Base-by-base conservation (phyloP, 1,284 basidiomycete species). In the Hymenochaete sp. region DNA sequence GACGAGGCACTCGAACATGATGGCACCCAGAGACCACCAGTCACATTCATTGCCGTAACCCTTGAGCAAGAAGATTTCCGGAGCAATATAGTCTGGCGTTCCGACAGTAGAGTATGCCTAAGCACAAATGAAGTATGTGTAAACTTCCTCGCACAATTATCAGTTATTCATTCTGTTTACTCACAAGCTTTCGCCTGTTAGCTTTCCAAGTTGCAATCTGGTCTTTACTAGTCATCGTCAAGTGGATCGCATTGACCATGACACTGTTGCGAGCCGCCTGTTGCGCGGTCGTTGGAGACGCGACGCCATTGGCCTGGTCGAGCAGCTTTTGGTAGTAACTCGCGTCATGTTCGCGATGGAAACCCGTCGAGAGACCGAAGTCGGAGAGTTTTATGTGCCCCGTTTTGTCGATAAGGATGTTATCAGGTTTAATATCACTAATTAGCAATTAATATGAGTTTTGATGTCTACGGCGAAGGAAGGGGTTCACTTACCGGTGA, bases 161-260 rank as follows among this genome's bases (percentile, higher is more conserved):
- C 22, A 14, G 31, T 31, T 22, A 11, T 19, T 31, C 8, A 35
- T 38, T 9, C 14, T 31, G 14, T 31, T 27, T 18, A 67, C 80
- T 52, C 56, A 89, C 88, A 51, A 98, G 70, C 67, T 97, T 98
- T 62, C 95, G 75, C 53, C 95, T 77, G 66, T 98, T 98, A 3
- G 95, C 93, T 64, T 98, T 98, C 95, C 95, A 98, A 2, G 95
- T 98, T 16, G 92, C 90, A 56, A 97, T 97, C 66, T 93, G 88
- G 59, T 96, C 90, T 59, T 79, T 80, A 58, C 81, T 80, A 44
- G 88, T 89, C 82, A 96, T 95, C 0, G 92, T 95, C 48, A 97
- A 70, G 59, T 96, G 90, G 61, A 97, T 96, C 7, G 90, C 79
- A 63, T 95, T 95, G 50, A 97, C 88, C 72, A 93, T 92, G 41